A percentile compares a stretch with the other conserved stretches of the same genome.
Evolutionary conservation across 2,329 filamentous ascomycete species (phyloP).

Genomic region (Apiospora marii): DNA sequence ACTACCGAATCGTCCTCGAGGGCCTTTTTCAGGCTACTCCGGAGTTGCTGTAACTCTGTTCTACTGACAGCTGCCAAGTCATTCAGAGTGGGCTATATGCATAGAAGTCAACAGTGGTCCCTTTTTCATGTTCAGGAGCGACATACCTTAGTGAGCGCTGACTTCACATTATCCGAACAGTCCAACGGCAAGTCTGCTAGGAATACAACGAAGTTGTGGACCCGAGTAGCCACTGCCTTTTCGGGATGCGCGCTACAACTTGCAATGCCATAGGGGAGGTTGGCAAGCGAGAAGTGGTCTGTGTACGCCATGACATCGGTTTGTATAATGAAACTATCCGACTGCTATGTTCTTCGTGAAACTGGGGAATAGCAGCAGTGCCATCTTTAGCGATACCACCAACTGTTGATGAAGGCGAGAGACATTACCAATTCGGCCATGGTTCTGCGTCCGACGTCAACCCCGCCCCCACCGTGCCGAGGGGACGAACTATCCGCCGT

Average conservation of each 20-base stretch:
- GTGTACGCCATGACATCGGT: slow-evolving; percentile 30
- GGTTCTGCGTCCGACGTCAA: background rate
- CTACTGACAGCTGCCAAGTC: slow-evolving; percentile 31
- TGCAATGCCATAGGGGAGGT: slow-evolving; percentile 62
- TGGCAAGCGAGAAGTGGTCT: slow-evolving; percentile 58
- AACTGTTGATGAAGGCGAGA: background rate
- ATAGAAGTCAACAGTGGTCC: background rate
- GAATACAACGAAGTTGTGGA: slow-evolving; percentile 60
- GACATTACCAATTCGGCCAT: background rate
- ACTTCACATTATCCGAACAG: slow-evolving; percentile 24
- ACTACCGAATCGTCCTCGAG: slow-evolving; percentile 32
- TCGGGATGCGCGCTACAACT: slow-evolving; percentile 46
- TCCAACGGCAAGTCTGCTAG: slow-evolving; percentile 50
- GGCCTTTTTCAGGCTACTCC: slow-evolving; percentile 30
- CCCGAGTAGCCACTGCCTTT: slow-evolving; percentile 57
- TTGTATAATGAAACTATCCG: background rate
- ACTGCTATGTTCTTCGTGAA: background rate
- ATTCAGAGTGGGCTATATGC: slow-evolving; percentile 33
- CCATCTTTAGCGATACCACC: background rate
- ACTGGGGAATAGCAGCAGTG: background rate
- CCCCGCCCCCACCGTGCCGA: slow-evolving; percentile 28
- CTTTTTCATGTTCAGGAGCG: background rate
- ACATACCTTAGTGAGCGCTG: slow-evolving; percentile 32
- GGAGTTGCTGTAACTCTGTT: slow-evolving; percentile 32
- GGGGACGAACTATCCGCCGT: background rate